Conservation (phyloP, 805 yeast genomes). For the Sugiyamaella mastotermitis region DNA sequence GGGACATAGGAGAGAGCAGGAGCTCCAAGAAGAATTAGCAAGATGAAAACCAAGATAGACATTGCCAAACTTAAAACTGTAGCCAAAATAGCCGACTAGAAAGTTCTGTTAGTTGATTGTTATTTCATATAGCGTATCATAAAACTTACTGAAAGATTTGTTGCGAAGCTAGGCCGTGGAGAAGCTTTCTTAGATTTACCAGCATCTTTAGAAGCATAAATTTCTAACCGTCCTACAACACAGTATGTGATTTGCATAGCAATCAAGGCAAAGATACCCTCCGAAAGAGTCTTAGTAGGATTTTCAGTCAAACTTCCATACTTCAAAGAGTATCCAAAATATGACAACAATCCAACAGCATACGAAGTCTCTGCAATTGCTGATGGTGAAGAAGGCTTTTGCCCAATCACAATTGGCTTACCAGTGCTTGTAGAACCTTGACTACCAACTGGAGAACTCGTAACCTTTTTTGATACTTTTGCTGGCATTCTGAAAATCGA, state of each 20-base stretch:
- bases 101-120: too few relatives aligned
- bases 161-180: too few relatives aligned
- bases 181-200: too few relatives aligned
- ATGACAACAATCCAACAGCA: constrained; percentile 8
- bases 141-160: too few relatives aligned
- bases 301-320: constrained; percentile 11
- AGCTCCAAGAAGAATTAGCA: constrained; percentile 70
- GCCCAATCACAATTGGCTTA: not conserved
- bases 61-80: constrained; percentile 26
- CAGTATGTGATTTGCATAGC: constrained; percentile 22
- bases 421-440: not conserved
- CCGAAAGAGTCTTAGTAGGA: constrained; percentile 17
- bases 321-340: constrained; percentile 9
- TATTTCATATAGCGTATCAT: too few relatives aligned
- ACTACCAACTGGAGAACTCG: not conserved
- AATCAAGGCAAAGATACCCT: constrained; percentile 15
- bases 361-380: constrained; percentile 4
- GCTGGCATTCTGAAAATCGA: too few relatives aligned
- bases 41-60: constrained; percentile 24
- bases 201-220: too few relatives aligned
- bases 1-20: constrained; percentile 50
- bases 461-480: too few relatives aligned
- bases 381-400: not conserved
- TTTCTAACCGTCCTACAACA: constrained; percentile 16
- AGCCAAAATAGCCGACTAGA: constrained; percentile 25